Conservation (phyloP, 2,329 filamentous ascomycete genomes). For the Aspergillus tamarii region DNA sequence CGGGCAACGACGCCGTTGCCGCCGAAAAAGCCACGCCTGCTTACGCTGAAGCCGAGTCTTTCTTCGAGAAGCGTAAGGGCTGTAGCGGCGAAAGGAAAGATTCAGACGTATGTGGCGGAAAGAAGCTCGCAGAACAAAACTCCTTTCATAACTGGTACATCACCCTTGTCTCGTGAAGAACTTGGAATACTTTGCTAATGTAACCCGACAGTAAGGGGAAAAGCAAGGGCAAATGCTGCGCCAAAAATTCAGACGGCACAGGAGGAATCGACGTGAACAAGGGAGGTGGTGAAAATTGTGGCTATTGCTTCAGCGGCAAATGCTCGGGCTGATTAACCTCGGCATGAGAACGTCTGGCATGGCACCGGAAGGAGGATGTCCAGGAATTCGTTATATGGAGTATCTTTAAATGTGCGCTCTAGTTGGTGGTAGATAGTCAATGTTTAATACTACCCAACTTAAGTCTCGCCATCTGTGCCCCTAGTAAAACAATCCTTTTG, state of each 20-base stretch:
- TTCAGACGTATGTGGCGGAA: not conserved
- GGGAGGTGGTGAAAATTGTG: not conserved
- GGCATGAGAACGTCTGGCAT: not conserved
- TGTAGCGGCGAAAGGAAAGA: not conserved
- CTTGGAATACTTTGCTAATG: not conserved
- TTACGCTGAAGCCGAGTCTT: not conserved
- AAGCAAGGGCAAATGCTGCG: not conserved
- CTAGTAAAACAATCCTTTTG: not conserved
- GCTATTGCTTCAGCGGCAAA: not conserved
- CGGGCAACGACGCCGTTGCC: not conserved
- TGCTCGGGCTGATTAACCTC: not conserved
- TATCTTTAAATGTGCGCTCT: not conserved
- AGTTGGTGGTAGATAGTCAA: not conserved
- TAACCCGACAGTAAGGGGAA: not conserved
- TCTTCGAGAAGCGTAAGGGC: not conserved
- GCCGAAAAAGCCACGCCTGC: not conserved
- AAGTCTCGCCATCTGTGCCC: not conserved
- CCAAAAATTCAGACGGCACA: not conserved
- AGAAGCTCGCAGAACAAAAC: not conserved
- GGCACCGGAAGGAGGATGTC: not conserved
- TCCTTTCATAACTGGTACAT: not conserved
- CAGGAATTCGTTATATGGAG: not conserved
- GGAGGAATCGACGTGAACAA: conserved; percentile 1
- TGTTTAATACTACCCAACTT: not conserved
- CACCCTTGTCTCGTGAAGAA: not conserved